Conservation (phyloP, 179 eudicot genomes). For the Silene noctiflora region DNA sequence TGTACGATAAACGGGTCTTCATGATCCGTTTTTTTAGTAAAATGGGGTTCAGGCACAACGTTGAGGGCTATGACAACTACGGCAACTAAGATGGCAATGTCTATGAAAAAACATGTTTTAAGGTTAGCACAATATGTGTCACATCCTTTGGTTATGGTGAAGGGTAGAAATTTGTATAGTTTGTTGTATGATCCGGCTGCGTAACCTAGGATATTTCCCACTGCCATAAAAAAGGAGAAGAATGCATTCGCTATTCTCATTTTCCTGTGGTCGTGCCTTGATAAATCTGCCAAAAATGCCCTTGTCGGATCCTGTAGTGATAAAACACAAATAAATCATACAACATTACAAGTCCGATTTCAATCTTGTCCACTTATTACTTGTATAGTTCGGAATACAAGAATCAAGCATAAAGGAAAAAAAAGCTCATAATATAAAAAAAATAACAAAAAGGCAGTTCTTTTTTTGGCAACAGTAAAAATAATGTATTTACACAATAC, state of each 20-base stretch:
- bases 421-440: no score
- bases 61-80: constrained; percentile 21
- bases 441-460: no score
- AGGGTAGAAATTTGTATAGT: constrained; percentile 27
- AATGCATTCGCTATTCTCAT: constrained; percentile 44
- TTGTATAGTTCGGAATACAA: no score
- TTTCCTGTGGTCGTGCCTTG: constrained; percentile 31
- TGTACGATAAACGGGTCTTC: constrained; percentile 24
- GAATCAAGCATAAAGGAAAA: no score
- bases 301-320: constrained; percentile 33
- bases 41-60: constrained; percentile 19
- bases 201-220: constrained; percentile 41
- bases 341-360: no score
- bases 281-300: constrained; percentile 41
- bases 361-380: no score
- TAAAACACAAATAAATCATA: background rate
- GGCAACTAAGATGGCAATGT: constrained; percentile 25
- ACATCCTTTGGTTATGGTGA: constrained; percentile 37
- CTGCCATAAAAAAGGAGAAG: constrained; percentile 48
- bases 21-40: background rate
- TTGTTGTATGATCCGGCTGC: constrained; percentile 35
- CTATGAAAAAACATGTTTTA: constrained; percentile 38
- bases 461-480: no score
- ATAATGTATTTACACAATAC: no score
- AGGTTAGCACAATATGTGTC: constrained; percentile 42